Base-by-base conservation (phyloP, 352 stramenopile genomes). In the Pythium aquatile region DNA sequence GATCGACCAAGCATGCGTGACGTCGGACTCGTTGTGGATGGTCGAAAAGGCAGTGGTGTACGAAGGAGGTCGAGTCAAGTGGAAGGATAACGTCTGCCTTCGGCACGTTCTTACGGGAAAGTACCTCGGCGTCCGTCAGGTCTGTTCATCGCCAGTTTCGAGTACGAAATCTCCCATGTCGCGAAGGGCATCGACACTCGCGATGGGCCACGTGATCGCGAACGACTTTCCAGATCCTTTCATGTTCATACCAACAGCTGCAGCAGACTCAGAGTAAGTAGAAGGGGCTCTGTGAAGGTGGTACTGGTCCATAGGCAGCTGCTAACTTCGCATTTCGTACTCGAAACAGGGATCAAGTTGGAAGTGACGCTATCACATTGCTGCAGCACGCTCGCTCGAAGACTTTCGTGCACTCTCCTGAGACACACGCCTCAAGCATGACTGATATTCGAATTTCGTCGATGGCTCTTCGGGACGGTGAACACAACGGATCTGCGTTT, bases 371-470 rank as follows among this genome's bases (percentile, higher is more conserved):
- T 46, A 73, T 87, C n/a, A 74, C 82, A 13, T 49, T 90, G 35
- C 69, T 93, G 39, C 77, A 93, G 46, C 79, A 91, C 48, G 56
- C 65, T 2, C 69, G 71, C 40, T 76, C 72, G 7, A 75, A 74
- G 40, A 74, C 68, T 7, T 93, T 88, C 55, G 66, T 91, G 20
- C 83, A 91, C 63, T 89, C 82, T 1, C 77, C 83, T 32, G 76
- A 88, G 62, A 87, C 78, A 0, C 81, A 92, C 54, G 70, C 79
- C 30, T 85, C 80, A 20, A 86, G 57, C 26, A 86, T 88, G 76
- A 73, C 74, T 29, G 80, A 90, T 55, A 90, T 91, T 51, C 72
- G 75, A 10, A 55, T 88, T 26, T 87, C 79, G 8, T 85, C 79
- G 1, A 85, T 86, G 29, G 71, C 79, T 9, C 60, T 88, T 29